Conservation (phyloP, 306 rosid genomes). For the Inga oerstediana region DNA sequence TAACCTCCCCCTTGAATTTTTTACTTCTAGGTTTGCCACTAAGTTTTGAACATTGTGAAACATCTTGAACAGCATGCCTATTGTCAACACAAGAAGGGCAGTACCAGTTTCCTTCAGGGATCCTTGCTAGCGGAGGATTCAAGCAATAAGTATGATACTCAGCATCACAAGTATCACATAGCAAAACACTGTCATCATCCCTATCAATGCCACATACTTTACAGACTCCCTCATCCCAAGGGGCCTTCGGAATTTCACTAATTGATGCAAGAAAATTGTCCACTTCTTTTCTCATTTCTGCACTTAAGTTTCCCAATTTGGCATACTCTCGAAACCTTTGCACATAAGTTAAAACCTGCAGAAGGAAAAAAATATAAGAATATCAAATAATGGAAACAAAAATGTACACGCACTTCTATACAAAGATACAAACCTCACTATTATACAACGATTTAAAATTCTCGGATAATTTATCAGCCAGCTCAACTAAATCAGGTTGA, state of each 20-base stretch:
- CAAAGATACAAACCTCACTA: slow-evolving; percentile 61
- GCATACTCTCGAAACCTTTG: slow-evolving; percentile 65
- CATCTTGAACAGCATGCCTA: slow-evolving; percentile 59
- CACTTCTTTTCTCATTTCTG: slow-evolving; percentile 71
- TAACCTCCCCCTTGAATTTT: slow-evolving; percentile 71
- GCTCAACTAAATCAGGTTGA: slow-evolving; percentile 83
- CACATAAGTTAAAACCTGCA: slow-evolving; percentile 72
- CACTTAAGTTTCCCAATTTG: slow-evolving; percentile 59
- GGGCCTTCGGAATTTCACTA: slow-evolving; percentile 89
- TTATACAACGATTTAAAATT: slow-evolving; percentile 75
- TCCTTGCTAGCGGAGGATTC: slow-evolving; percentile 98
- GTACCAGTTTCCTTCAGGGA: slow-evolving; percentile 99
- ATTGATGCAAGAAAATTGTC: slow-evolving; percentile 57
- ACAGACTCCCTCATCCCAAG: slow-evolving; percentile 99
- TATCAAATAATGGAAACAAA: slow-evolving; percentile 28
- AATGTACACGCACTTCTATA: slow-evolving; percentile 5
- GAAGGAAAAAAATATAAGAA: slow-evolving; percentile 24
- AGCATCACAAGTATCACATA: slow-evolving; percentile 96
- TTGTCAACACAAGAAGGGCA: slow-evolving; percentile 92
- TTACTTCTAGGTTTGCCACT: slow-evolving; percentile 54
- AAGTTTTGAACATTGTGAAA: slow-evolving; percentile 40
- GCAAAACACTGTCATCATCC: slow-evolving; percentile 97
- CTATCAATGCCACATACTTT: slow-evolving; percentile 98
- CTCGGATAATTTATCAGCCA: slow-evolving; percentile 78
- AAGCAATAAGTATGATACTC: slow-evolving; percentile 99